Evolutionary conservation across 495 filamentous ascomycete species (phyloP), one percentile per base, ranked within the genome.

Genomic region (Amphirosellinia nigrospora): DNA sequence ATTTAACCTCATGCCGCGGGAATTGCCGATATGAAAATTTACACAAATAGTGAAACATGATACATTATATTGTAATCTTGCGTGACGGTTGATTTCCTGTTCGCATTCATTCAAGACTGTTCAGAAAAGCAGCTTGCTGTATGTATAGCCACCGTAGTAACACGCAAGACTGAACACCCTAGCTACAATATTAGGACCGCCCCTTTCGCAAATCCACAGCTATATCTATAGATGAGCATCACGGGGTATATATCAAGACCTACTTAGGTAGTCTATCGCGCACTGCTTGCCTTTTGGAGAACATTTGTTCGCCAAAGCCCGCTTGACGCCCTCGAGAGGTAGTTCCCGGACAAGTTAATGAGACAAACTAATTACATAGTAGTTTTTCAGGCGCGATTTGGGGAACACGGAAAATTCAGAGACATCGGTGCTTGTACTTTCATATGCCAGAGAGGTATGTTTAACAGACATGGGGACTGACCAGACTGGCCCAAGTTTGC

Each of bases 371-470:
- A 7, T 38, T 52, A 50, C 41, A 39, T 55, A 36, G 38, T 39
- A 50, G 2, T 4, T 26, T 4, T 26, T 21, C 30, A 60, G 21
- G 58, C 19, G 48, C 23, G 1, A 9, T 41, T 46, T 19, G 13
- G 46, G 56, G 45, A 41, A 26, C 30, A 62, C 56, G 11, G 16
- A 36, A 10, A 21, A 16, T 34, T 19, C 21, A 26, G 34, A 39
- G 46, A 65, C 45, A 41, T 53, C 32, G 63, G 32, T 28, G 15
- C 34, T 65, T 65, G 63, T 65, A 41, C 23, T 30, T 65, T 41
- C 46, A 23, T n/a, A 39, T 53, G 66, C 36, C 34, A 46, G 34
- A 62, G 48, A 59, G 30, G 58, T 43, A 69, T 68, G 58, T 69
- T 52, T 69, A 19, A n/a, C 13, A 60, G 56, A 62, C 23, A 43